phyloP scores from a whole-genome alignment of 192 early-diverging fungal species.

The Backusella circina region DNA sequence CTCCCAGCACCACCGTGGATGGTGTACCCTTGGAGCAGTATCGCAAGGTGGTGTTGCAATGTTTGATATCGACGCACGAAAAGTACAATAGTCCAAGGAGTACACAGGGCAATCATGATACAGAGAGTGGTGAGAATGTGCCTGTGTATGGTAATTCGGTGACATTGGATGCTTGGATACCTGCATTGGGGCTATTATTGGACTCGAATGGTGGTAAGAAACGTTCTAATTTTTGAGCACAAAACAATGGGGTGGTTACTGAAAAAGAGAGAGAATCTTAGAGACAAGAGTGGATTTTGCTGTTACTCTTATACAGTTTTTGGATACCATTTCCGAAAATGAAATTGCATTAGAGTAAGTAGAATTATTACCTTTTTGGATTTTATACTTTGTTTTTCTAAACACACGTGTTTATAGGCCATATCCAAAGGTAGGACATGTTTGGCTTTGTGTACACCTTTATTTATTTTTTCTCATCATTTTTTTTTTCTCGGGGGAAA shows the following conservation, averaged over 20 bases:
- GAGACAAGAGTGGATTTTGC: constrained; percentile 38
- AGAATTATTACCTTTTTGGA: neutral
- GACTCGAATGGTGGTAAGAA: neutral
- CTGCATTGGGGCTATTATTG: constrained; percentile 19
- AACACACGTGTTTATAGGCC: neutral
- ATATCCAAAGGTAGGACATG: constrained; percentile 9
- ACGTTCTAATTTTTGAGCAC: no score
- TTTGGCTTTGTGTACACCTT: neutral
- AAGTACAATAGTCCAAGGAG: constrained; percentile 2
- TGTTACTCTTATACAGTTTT: constrained; percentile 34
- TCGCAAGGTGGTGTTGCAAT: constrained; percentile 39
- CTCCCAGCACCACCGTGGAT: constrained; percentile 26
- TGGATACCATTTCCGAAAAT: constrained; percentile 32
- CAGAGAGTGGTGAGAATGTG: neutral
- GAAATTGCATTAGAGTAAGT: constrained; percentile 20
- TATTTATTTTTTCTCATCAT: neutral
- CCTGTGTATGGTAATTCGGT: constrained; percentile 2
- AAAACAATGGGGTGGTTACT: no score
- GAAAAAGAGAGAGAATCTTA: neutral
- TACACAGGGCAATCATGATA: constrained; percentile 2
- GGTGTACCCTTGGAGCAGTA: constrained; percentile 38
- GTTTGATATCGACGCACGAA: constrained; percentile 40
- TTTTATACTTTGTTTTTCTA: neutral
- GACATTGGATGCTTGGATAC: constrained; percentile 17
- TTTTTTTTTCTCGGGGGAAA: neutral